A percentile compares a stretch with the other conserved stretches of the same genome.
Conservation (phyloP, 306 rosid species). For the Macrotyloma uniflorum region DNA sequence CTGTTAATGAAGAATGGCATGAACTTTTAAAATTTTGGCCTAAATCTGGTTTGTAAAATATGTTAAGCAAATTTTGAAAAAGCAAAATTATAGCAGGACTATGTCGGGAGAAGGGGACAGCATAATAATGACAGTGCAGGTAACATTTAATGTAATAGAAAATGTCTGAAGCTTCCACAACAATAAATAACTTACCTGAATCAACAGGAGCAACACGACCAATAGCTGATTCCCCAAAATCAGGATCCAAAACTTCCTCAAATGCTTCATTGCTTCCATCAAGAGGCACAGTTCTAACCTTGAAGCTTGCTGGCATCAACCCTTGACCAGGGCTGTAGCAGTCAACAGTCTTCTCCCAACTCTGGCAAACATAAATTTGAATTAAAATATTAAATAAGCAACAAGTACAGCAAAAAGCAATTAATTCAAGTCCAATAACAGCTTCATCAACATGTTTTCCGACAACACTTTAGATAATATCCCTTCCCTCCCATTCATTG, state of each 20-base stretch:
- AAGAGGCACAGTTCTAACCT: conserved; percentile 69
- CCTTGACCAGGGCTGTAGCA: conserved; percentile 96
- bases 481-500: not conserved
- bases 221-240: conserved; percentile 95
- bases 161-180: not conserved
- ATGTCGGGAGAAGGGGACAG: not conserved
- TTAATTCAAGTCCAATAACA: conserved; percentile 8
- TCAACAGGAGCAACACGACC: conserved; percentile 97
- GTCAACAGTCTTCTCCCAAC: conserved; percentile 94
- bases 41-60: not conserved
- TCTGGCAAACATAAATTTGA: conserved; percentile 50
- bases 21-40: conserved; percentile 26
- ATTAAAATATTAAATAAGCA: conserved; percentile 5
- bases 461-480: not conserved
- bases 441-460: conserved; percentile 1
- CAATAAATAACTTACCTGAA: conserved; percentile 60
- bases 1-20: conserved; percentile 44
- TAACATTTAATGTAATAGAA: conserved; percentile 2
- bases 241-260: conserved; percentile 92
- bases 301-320: conserved; percentile 94
- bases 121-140: not conserved
- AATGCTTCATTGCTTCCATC: conserved; percentile 72
- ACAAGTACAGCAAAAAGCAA: conserved; percentile 19
- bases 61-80: not conserved
- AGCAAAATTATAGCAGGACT: not conserved